Evolutionary conservation across 2,329 filamentous ascomycete genomes (phyloP).

Genomic region (Arachnomyces sp.): DNA sequence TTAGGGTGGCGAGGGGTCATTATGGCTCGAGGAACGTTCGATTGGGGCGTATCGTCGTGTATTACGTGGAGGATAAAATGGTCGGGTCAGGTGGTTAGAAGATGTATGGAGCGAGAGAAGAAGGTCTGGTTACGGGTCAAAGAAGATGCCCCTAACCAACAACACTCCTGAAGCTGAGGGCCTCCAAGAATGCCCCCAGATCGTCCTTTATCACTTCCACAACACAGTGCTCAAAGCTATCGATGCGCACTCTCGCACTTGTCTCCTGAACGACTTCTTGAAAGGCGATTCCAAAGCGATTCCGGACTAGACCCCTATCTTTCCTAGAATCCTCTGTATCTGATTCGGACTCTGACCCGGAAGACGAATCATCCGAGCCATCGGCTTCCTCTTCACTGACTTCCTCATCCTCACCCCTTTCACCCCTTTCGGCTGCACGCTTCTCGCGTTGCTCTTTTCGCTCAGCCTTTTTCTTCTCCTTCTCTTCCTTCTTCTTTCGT

Average conservation of each 20-base stretch:
- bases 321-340: slow-evolving; percentile 48
- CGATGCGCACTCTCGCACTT: slow-evolving; percentile 78
- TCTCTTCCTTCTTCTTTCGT: slow-evolving; percentile 55
- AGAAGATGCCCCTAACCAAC: slow-evolving; percentile 41
- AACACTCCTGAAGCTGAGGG: slow-evolving; percentile 82
- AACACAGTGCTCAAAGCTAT: slow-evolving; percentile 95
- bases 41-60: too few relatives aligned
- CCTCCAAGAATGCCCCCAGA: slow-evolving; percentile 79
- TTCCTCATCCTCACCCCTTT: slow-evolving; percentile 44
- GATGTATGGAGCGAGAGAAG: neutral
- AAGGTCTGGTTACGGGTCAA: neutral
- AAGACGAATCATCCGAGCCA: slow-evolving; percentile 49
- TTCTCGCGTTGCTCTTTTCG: slow-evolving; percentile 55
- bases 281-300: slow-evolving; percentile 90
- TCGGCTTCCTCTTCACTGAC: slow-evolving; percentile 54
- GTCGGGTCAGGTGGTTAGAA: too few relatives aligned
- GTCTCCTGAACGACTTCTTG: slow-evolving; percentile 92
- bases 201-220: slow-evolving; percentile 98
- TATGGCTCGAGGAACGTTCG: too few relatives aligned
- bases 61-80: too few relatives aligned
- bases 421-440: slow-evolving; percentile 43
- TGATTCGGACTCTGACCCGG: slow-evolving; percentile 40
- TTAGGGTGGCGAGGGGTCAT: too few relatives aligned
- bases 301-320: slow-evolving; percentile 64
- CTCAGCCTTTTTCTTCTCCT: slow-evolving; percentile 54